Evolutionary conservation across 768 basidiomycete genomes (phyloP).

Genomic region (Tylopilus sp.): DNA sequence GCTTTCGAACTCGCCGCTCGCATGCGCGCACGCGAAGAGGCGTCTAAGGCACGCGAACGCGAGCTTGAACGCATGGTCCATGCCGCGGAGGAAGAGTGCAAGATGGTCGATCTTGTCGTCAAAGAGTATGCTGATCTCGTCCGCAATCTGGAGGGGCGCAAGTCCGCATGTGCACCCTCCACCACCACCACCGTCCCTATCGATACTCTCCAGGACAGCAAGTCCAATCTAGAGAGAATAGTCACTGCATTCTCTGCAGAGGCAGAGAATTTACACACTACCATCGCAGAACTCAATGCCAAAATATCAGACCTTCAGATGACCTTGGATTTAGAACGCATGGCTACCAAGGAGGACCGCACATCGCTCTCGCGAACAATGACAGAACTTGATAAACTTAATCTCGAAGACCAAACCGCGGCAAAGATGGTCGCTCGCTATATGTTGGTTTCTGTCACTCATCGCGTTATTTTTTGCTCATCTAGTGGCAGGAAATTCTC

Average conservation of each 20-base stretch:
- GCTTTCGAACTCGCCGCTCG: slow-evolving; percentile 56
- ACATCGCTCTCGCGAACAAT: slow-evolving; percentile 43
- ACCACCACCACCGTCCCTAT: slow-evolving; percentile 17
- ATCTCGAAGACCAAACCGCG: slow-evolving; percentile 68
- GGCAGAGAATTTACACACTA: slow-evolving; percentile 42
- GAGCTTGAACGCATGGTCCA: slow-evolving; percentile 45
- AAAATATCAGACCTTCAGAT: slow-evolving; percentile 43
- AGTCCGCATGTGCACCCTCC: slow-evolving; percentile 17
- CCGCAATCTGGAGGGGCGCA: slow-evolving; percentile 53
- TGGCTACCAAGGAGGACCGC: slow-evolving; percentile 40
- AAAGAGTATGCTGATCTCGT: slow-evolving; percentile 77
- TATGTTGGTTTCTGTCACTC: slow-evolving; percentile 51
- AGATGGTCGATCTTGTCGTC: slow-evolving; percentile 61
- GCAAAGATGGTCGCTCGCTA: slow-evolving; percentile 83
- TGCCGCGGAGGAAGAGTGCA: slow-evolving; percentile 53
- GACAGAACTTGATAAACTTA: slow-evolving; percentile 51
- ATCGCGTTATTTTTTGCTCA: not conserved
- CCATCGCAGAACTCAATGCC: slow-evolving; percentile 39
- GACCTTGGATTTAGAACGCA: slow-evolving; percentile 45
- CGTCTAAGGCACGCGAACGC: slow-evolving; percentile 44
- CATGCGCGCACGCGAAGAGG: slow-evolving; percentile 54
- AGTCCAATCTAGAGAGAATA: slow-evolving; percentile 45
- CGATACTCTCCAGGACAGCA: slow-evolving; percentile 47
- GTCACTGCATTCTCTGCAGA: slow-evolving; percentile 48
- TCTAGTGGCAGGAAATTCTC: slow-evolving; percentile 67